Evolutionary conservation across 805 yeast species (phyloP).

Genomic region (Ogataea dorogensis): DNA sequence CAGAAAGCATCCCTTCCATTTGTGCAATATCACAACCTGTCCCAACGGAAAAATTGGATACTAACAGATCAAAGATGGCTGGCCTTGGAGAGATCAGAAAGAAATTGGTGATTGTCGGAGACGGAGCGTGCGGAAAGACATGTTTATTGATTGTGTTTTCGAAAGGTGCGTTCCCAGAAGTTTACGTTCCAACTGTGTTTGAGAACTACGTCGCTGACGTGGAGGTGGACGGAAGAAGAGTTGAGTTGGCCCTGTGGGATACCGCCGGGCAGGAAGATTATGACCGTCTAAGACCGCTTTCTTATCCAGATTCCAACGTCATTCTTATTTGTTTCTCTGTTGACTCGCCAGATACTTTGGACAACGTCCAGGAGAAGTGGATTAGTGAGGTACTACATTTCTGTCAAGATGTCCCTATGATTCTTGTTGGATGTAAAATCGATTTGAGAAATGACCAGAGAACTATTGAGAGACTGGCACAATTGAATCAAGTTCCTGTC

Average conservation of each 20-base stretch:
- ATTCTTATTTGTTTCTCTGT: constrained; percentile 88
- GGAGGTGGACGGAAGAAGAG: constrained; percentile 86
- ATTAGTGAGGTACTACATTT: constrained; percentile 89
- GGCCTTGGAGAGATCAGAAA: constrained; percentile 61
- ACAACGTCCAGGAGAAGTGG: constrained; percentile 95
- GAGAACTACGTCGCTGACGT: constrained; percentile 98
- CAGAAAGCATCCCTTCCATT: constrained; percentile 7
- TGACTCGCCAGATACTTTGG: constrained; percentile 88
- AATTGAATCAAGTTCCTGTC: constrained; percentile 78
- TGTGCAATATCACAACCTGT: constrained; percentile 2
- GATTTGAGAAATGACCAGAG: constrained; percentile 83
- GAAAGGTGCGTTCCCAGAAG: constrained; percentile 90
- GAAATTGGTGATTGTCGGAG: constrained; percentile 93
- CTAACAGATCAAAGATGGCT: constrained; percentile 32
- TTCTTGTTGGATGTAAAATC: constrained; percentile 87
- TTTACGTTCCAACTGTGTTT: constrained; percentile 93
- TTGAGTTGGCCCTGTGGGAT: constrained; percentile 95
- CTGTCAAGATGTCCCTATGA: constrained; percentile 92
- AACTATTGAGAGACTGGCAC: constrained; percentile 71
- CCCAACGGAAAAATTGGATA: constrained; percentile 1
- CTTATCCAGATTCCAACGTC: constrained; percentile 91
- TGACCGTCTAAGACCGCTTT: constrained; percentile 86
- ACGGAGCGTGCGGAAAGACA: constrained; percentile 97
- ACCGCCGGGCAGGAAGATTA: constrained; percentile 99
- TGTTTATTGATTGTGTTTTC: constrained; percentile 83